Evolutionary conservation across 1,139 yeast genomes (phyloP), one percentile per base, ranked within the genome.

Genomic region (Candida pseudoviswanathii): DNA sequence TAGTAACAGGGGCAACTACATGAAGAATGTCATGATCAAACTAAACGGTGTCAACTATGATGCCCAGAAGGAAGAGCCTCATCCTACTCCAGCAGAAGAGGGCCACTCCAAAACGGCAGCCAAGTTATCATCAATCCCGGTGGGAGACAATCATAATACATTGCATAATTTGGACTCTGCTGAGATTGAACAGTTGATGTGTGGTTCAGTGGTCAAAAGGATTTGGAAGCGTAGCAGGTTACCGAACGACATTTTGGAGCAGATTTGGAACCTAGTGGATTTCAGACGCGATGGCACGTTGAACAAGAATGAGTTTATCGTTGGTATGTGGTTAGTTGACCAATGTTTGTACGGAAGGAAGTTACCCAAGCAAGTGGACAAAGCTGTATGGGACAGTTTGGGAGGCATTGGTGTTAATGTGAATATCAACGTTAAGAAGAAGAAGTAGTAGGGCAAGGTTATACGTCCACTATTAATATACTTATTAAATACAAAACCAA

Each of bases 301-400:
- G 47, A 89, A 86, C 59, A 81, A 89, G 53, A 85, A 84, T 43
- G 92, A 92, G 55, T 94, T 94, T 60, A 70, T 92, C 38, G 95
- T 91, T 10, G 99, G 97, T 0, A 90, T 88, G 89, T 92, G 98
- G 98, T 69, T 90, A 5, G 94, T 92, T 1, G 98, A 92, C 66
- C 98, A 92, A 65, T 89, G 96, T 61, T 73, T 92, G n/a, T 94
- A 92, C 63, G 98, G 98, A 0, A 76, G 96, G 36, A 94, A 94
- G 65, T 71, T 94, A 46, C 97, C 98, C 0, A 78, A 81, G 55
- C 70, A 69, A 33, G 80, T 87, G 3, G 80, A 76, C 58, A 76
- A 74, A 9, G 71, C 71, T 40, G 81, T 86, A 1, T 87, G 94
- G 94, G 77, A 77, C 38, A 85, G 89, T 65, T 80, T 84, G 34